These are phyloP conservation scores for Cystobasidium slooffiae DNA, from an alignment of 1,284 basidiomycete genomes.

Conservation along the genomic window DNA sequence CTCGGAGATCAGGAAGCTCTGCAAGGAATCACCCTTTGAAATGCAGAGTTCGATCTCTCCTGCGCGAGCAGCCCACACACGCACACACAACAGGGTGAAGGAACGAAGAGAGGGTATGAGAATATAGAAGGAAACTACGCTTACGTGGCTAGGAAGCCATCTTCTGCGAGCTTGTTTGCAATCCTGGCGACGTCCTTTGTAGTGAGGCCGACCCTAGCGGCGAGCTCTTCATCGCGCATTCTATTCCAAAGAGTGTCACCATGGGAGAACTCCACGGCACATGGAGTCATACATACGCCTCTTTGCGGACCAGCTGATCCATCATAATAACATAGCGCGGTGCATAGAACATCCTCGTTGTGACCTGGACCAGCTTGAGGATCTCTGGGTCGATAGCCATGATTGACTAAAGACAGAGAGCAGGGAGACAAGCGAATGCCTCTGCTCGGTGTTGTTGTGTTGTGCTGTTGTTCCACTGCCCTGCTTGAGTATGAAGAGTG, in stretches of 20 bases:
- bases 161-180: constrained; percentile 81
- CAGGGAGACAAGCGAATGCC: constrained; percentile 44
- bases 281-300: constrained; percentile 73
- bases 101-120: background rate
- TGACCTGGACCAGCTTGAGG: constrained; percentile 76
- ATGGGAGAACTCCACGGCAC: constrained; percentile 35
- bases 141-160: constrained; percentile 81
- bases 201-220: constrained; percentile 81
- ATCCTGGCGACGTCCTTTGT: constrained; percentile 93
- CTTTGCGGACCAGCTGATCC: constrained; percentile 87
- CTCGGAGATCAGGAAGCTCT: too few species aligned
- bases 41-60: too few species aligned
- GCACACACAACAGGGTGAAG: constrained; percentile 5
- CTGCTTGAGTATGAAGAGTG: background rate
- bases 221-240: constrained; percentile 89
- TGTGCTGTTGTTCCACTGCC: constrained; percentile 3
- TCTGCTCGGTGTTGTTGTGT: constrained; percentile 19
- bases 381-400: constrained; percentile 42
- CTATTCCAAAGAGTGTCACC: constrained; percentile 58
- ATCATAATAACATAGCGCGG: constrained; percentile 86
- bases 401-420: background rate
- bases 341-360: constrained; percentile 92
- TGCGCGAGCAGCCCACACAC: background rate
- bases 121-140: constrained; percentile 51
- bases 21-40: too few species aligned